Conservation (phyloP, 176 grass and related monocot species). For the Poa annua region DNA sequence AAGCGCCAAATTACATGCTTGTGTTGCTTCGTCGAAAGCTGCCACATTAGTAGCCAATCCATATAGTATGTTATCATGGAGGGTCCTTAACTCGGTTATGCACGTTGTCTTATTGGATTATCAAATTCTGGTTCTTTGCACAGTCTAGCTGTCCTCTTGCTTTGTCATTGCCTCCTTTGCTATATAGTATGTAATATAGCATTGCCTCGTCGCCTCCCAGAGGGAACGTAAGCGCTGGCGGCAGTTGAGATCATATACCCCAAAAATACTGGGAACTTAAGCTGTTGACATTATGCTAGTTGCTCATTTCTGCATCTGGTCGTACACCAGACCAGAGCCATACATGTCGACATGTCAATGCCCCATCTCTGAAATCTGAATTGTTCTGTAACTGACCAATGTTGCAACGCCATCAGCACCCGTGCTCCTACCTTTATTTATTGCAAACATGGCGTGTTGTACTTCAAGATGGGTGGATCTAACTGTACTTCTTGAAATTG, state of each 20-base stretch:
- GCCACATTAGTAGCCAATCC: neutral
- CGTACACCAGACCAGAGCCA: neutral
- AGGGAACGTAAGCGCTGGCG: constrained; percentile 46
- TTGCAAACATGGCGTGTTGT: constrained; percentile 1
- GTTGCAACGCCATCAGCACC: neutral
- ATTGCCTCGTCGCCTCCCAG: neutral
- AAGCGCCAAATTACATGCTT: constrained; percentile 16
- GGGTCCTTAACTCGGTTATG: neutral
- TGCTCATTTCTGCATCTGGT: constrained; percentile 17
- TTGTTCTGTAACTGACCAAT: neutral
- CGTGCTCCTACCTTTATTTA: neutral
- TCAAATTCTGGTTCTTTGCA: neutral
- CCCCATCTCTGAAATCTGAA: constrained; percentile 16
- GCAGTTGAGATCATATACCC: constrained; percentile 18
- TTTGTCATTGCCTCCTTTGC: neutral
- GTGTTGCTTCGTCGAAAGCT: neutral
- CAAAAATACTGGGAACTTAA: neutral
- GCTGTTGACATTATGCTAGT: neutral
- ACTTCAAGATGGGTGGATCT: neutral
- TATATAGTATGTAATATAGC: neutral
- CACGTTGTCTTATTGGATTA: constrained; percentile 20
- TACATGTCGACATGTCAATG: neutral
- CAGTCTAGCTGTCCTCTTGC: constrained; percentile 21
- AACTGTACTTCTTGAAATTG: neutral
- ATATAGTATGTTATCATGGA: neutral